Evolutionary conservation across 257 asterid genomes (phyloP).

Genomic region (Cruciata laevipes): DNA sequence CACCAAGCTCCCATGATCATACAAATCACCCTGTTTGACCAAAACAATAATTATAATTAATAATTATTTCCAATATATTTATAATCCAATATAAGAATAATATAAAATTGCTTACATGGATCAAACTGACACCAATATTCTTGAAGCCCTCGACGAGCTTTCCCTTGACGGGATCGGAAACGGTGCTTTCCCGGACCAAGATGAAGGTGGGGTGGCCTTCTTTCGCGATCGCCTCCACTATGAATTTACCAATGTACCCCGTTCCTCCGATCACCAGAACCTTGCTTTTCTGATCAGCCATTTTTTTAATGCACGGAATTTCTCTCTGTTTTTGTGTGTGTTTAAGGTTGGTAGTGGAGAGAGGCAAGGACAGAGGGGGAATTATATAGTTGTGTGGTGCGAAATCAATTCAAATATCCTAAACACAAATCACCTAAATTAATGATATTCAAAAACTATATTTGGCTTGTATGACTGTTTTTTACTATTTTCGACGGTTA

Average conservation of each 20-base stretch:
- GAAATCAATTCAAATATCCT: background rate
- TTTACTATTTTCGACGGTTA: too few species aligned
- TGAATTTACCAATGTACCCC: conserved; percentile 69
- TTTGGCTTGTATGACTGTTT: too few species aligned
- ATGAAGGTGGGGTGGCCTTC: conserved; percentile 75
- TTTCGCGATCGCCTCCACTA: conserved; percentile 62
- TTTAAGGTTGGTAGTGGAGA: background rate
- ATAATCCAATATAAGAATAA: too few species aligned
- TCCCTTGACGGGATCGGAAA: conserved; percentile 61
- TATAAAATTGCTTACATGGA: conserved; percentile 32
- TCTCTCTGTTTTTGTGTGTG: background rate
- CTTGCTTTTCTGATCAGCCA: conserved; percentile 66
- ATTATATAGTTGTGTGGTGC: background rate
- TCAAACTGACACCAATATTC: conserved; percentile 46
- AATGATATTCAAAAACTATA: too few species aligned
- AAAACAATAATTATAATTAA: background rate
- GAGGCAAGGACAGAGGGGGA: background rate
- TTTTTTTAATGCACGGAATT: conserved; percentile 10
- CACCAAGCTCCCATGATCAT: conserved; percentile 51
- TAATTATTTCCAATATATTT: too few species aligned
- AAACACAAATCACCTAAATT: background rate
- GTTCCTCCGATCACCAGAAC: conserved; percentile 83
- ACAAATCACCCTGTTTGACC: conserved; percentile 44
- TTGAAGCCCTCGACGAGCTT: conserved; percentile 52
- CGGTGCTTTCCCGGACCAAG: conserved; percentile 42